These are phyloP conservation scores for Neurospora sp. DNA, from an alignment of 495 filamentous ascomycete genomes.

Conservation along the genomic window DNA sequence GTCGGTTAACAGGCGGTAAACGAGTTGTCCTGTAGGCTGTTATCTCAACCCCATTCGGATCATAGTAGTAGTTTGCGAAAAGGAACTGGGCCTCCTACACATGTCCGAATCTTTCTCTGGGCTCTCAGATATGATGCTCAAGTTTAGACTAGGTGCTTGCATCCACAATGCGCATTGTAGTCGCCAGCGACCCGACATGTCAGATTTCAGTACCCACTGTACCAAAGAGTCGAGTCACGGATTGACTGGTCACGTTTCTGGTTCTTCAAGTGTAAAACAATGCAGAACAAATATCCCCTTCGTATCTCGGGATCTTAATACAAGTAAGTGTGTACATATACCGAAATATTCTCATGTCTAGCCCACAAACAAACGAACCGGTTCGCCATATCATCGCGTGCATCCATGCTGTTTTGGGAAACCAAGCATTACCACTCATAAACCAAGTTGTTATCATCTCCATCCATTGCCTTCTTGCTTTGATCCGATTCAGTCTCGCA, in stretches of 20 bases:
- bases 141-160: background rate
- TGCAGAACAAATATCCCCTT: background rate
- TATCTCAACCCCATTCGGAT: background rate
- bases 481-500: background rate
- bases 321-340: background rate
- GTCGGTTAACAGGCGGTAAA: background rate
- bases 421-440: background rate
- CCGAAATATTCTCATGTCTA: background rate
- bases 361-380: background rate
- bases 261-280: background rate
- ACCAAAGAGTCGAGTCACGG: background rate
- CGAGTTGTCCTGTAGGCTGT: background rate
- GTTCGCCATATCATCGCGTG: background rate
- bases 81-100: background rate
- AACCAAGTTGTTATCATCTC: background rate
- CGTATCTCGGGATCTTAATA: background rate
- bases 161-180: background rate
- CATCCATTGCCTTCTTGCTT: background rate
- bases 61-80: background rate
- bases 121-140: background rate
- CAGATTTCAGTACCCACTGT: background rate
- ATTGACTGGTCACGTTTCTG: background rate
- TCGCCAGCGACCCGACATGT: background rate
- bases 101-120: too few relatives aligned
- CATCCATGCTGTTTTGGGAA: background rate